A percentile compares a stretch with the other conserved stretches of the same genome.
phyloP scores from a whole-genome alignment of 2,329 filamentous ascomycete genomes.

The Hypocrella siamensis region DNA sequence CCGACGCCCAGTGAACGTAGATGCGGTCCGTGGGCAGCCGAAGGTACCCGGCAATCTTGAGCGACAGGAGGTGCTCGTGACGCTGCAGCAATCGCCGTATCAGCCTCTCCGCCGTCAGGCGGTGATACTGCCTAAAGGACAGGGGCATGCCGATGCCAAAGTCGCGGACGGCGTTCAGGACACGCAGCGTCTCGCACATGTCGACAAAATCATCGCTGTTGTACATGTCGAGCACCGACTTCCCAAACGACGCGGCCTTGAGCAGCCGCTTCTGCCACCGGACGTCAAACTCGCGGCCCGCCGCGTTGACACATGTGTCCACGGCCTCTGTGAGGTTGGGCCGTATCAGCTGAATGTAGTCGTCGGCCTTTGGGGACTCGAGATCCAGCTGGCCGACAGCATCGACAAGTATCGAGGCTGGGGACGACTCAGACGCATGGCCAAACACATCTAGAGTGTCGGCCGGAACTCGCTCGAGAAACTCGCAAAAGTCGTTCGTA shows the following conservation, averaged over 20 bases:
- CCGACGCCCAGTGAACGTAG: constrained; percentile 91
- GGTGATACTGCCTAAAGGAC: constrained; percentile 86
- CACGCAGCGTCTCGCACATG: constrained; percentile 86
- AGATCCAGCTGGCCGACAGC: constrained; percentile 82
- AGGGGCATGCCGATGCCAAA: constrained; percentile 83
- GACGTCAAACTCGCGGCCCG: constrained; percentile 77
- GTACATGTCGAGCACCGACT: constrained; percentile 92
- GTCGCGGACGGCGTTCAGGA: constrained; percentile 82
- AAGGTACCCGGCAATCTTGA: constrained; percentile 77
- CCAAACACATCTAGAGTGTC: constrained; percentile 82
- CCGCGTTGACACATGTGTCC: constrained; percentile 82
- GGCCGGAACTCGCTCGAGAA: constrained; percentile 82
- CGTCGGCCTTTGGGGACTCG: constrained; percentile 91
- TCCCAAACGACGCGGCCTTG: constrained; percentile 94
- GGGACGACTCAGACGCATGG: constrained; percentile 72
- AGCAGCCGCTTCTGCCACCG: constrained; percentile 92
- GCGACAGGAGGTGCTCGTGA: constrained; percentile 78
- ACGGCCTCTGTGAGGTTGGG: constrained; percentile 82
- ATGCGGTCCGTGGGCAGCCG: constrained; percentile 76
- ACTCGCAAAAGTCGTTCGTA: constrained; percentile 91
- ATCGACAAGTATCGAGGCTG: constrained; percentile 84
- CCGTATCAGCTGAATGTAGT: constrained; percentile 90
- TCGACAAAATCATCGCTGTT: constrained; percentile 98
- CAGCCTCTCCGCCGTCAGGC: constrained; percentile 78
- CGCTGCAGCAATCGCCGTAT: constrained; percentile 74